Percentiles rank a stretch among this genome's conserved stretches.
phyloP scores from a whole-genome alignment of 2,329 filamentous ascomycete species.

The Beauveria scarabaeidicola region DNA sequence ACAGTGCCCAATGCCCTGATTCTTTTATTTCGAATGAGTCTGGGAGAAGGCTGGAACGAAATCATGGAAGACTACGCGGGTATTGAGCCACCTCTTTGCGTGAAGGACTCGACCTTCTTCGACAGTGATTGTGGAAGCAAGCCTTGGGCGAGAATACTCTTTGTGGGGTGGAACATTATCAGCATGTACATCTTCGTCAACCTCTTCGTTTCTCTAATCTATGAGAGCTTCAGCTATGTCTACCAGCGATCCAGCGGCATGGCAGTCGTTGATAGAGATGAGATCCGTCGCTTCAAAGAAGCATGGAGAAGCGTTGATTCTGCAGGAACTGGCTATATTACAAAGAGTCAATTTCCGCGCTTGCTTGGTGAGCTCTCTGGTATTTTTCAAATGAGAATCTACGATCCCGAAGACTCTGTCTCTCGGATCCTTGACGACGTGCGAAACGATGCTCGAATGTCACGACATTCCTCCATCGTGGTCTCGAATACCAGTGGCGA shows the following conservation, averaged over 20 bases:
- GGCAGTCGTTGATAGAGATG: conserved; percentile 81
- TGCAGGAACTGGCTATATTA: conserved; percentile 82
- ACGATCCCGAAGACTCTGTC: conserved; percentile 83
- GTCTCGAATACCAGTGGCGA: conserved; percentile 44
- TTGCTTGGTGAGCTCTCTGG: conserved; percentile 88
- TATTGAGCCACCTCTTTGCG: conserved; percentile 74
- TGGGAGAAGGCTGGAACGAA: conserved; percentile 92
- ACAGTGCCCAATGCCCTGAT: conserved; percentile 91
- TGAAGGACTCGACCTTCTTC: conserved; percentile 63
- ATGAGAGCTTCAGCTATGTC: conserved; percentile 98
- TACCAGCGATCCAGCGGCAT: conserved; percentile 95
- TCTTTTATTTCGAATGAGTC: conserved; percentile 84
- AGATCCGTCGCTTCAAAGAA: conserved; percentile 94
- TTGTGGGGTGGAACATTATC: conserved; percentile 96
- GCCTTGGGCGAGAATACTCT: conserved; percentile 78
- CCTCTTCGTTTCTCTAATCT: conserved; percentile 95
- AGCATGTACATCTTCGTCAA: conserved; percentile 99
- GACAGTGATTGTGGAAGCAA: conserved; percentile 87
- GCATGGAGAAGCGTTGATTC: conserved; percentile 96
- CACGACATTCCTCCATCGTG: conserved; percentile 46
- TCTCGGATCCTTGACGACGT: conserved; percentile 81
- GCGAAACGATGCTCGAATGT: conserved; percentile 45
- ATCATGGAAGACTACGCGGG: conserved; percentile 92
- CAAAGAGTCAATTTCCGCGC: conserved; percentile 79
- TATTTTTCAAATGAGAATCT: conserved; percentile 94